Conservation (phyloP, 2,329 filamentous ascomycete species). For the Talaromyces albobiverticillius region DNA sequence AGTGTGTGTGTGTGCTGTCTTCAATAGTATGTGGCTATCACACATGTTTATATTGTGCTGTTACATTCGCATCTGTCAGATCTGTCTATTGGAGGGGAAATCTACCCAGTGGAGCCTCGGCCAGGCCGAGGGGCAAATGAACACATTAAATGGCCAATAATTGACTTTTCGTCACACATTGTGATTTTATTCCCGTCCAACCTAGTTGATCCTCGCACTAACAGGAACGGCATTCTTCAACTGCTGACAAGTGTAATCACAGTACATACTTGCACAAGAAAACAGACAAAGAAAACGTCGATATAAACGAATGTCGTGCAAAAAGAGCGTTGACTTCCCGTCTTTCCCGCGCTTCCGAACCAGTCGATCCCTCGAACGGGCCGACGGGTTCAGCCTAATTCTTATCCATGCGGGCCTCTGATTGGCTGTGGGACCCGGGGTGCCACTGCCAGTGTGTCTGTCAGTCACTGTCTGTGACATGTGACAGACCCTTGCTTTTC, state of each 20-base stretch:
- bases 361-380: slow-evolving; percentile 14
- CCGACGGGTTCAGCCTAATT: slow-evolving; percentile 6
- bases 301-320: slow-evolving; percentile 11
- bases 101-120: slow-evolving; percentile 1
- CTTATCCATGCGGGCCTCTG: background rate
- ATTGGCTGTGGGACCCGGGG: background rate
- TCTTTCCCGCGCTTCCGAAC: slow-evolving; percentile 12
- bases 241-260: too few relatives aligned
- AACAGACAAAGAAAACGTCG: too few relatives aligned
- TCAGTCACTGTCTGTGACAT: too few relatives aligned
- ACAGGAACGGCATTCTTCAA: background rate
- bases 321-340: slow-evolving; percentile 9
- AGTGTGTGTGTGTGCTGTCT: background rate
- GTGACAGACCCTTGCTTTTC: too few relatives aligned
- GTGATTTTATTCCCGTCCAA: too few relatives aligned
- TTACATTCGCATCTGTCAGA: background rate
- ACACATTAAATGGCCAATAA: too few relatives aligned
- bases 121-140: background rate
- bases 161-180: too few relatives aligned
- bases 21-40: too few relatives aligned
- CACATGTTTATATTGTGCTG: background rate
- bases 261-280: too few relatives aligned
- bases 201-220: too few relatives aligned
- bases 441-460: too few relatives aligned
- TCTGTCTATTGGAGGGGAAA: background rate